Evolutionary conservation across 164 flowering plant genomes (phyloP).

Genomic region (Paratinospora sagittata): DNA sequence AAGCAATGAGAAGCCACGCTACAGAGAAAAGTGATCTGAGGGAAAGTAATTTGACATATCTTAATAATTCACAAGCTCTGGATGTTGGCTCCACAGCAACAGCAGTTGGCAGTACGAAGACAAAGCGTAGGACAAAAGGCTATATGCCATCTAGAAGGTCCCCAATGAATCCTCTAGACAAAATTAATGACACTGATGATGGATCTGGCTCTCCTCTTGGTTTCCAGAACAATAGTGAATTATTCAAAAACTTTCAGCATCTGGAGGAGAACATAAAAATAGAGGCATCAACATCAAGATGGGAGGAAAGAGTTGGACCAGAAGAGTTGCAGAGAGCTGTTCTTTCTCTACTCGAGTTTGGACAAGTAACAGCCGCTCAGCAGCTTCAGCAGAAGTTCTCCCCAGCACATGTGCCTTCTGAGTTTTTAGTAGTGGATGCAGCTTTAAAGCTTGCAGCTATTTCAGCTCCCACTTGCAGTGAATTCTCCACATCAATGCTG

Average conservation of each 20-base stretch:
- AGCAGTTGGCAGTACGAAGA: constrained; percentile 42
- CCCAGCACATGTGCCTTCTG: constrained; percentile 64
- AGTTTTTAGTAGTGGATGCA: constrained; percentile 68
- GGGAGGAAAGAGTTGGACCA: constrained; percentile 95
- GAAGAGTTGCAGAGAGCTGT: constrained; percentile 93
- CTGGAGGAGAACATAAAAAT: constrained; percentile 53
- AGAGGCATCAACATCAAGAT: constrained; percentile 67
- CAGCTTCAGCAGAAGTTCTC: constrained; percentile 94
- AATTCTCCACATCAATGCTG: constrained; percentile 38
- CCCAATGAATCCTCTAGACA: constrained; percentile 47
- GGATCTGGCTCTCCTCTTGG: constrained; percentile 20
- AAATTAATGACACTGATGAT: constrained; percentile 46
- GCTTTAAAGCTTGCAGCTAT: constrained; percentile 73
- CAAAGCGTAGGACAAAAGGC: constrained; percentile 70
- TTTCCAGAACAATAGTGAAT: constrained; percentile 32
- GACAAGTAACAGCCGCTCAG: constrained; percentile 88
- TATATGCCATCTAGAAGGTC: constrained; percentile 46
- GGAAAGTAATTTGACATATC: constrained; percentile 40
- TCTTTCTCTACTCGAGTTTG: constrained; percentile 91
- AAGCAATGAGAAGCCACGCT: constrained; percentile 34
- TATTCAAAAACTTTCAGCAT: constrained; percentile 21
- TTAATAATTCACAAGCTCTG: constrained; percentile 30
- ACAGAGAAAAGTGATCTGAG: constrained; percentile 49
- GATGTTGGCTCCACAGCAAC: constrained; percentile 37
- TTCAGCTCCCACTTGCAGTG: constrained; percentile 41